These are phyloP conservation scores for Clonostachys byssicola DNA, from an alignment of 2,329 filamentous ascomycete genomes.

Conservation along the genomic window DNA sequence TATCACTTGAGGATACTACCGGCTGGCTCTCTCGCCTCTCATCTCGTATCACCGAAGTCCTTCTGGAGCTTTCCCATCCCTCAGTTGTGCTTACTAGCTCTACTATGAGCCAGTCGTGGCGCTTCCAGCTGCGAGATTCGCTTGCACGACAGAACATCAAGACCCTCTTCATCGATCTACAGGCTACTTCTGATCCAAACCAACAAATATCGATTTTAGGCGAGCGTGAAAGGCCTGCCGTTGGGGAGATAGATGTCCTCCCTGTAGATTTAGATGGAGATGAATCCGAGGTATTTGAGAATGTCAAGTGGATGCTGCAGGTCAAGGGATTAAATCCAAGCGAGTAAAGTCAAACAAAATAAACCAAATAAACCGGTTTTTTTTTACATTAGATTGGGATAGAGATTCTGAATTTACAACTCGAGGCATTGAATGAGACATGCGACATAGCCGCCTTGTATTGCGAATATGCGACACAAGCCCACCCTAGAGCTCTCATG, in stretches of 20 bases:
- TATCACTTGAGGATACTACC: conserved; percentile 22
- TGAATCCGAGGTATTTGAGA: conserved; percentile 6
- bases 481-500: too few relatives aligned
- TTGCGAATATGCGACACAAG: too few relatives aligned
- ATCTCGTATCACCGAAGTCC: conserved; percentile 10
- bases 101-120: conserved; percentile 23
- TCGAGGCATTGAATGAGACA: too few relatives aligned
- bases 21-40: conserved; percentile 21
- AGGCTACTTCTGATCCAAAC: conserved; percentile 18
- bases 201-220: conserved; percentile 18
- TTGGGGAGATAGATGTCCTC: conserved; percentile 25
- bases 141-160: conserved; percentile 9
- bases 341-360: too few relatives aligned
- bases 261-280: conserved; percentile 15
- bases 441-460: too few relatives aligned
- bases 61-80: conserved; percentile 16
- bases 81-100: conserved; percentile 31
- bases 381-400: too few relatives aligned
- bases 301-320: conserved; percentile 9
- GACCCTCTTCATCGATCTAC: conserved; percentile 28
- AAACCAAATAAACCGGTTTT: too few relatives aligned
- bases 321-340: too few relatives aligned
- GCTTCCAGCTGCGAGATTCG: conserved; percentile 19
- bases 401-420: too few relatives aligned
- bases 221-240: conserved; percentile 16